Evolutionary conservation across 2,329 filamentous ascomycete species (phyloP), one percentile per base, ranked within the genome.

Genomic region (Acephala macrosclerotiorum): DNA sequence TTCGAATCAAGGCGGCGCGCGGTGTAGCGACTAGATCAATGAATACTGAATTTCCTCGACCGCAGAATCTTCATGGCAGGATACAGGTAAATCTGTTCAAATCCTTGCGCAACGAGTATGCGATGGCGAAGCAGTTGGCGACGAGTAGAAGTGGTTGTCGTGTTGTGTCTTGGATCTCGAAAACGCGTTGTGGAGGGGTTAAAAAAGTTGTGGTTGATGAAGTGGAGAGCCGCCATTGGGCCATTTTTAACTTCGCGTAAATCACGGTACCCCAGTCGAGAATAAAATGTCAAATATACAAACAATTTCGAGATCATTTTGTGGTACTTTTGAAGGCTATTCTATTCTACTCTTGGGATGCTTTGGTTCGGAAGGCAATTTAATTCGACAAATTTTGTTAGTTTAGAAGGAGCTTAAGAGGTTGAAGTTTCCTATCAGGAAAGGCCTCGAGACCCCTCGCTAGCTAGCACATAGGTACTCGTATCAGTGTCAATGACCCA

Each of bases 21-120:
- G 64, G 64, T 66, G 60, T 47, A 58, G 62, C 57, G 60, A 51
- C 59, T 62, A n/a, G 55, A 22, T 33, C 20, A 38, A 35, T 35
- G n/a, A 36, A 25, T 29, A 38, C 16, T 26, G 36, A 33, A 45
- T 55, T 18, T 11, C 18, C 29, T 25, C 9, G 33, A 16, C 62
- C 56, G 53, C 59, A 62, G 55, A 40, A 29, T 66, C 38, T 62
- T 53, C 45, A 62, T 62, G 38, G 47, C 55, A 60, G 60, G 45
- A 20, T n/a, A 16, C 14, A 53, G 20, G 25, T 29, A 33, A 29
- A 6, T 26, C 22, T 18, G 26, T 14, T n/a, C 4, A 3, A 29
- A n/a, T 18, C 25, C 7, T 16, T 33, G 25, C 49, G 49, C 49
- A 33, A 22, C 5, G 49, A 53, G 26, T 18, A 18, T 53, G 25